phyloP scores from a whole-genome alignment of 2,329 filamentous ascomycete genomes.

The Neofusicoccum sp. region DNA sequence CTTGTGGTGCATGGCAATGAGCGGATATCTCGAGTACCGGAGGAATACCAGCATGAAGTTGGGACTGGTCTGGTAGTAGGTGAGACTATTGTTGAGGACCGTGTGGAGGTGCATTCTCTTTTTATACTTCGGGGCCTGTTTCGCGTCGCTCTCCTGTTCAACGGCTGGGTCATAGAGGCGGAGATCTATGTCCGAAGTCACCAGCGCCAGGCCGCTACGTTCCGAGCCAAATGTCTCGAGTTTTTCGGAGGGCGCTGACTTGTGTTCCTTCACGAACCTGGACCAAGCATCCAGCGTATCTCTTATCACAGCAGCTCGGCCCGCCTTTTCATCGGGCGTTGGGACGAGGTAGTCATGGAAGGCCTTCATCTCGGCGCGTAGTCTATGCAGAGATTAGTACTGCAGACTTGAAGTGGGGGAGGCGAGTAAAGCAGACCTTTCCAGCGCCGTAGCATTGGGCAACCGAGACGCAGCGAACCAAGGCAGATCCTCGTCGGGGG shows the following conservation, averaged over 20 bases:
- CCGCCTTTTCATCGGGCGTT: slow-evolving; percentile 42
- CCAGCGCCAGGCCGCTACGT: slow-evolving; percentile 50
- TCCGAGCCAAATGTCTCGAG: slow-evolving; percentile 50
- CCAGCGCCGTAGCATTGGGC: neutral
- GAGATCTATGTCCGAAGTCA: slow-evolving; percentile 57
- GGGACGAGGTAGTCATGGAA: slow-evolving; percentile 47
- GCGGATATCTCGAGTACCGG: slow-evolving; percentile 35
- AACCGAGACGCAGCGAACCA: neutral
- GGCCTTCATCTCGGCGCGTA: slow-evolving; percentile 48
- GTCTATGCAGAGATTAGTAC: slow-evolving; percentile 15
- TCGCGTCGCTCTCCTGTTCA: neutral
- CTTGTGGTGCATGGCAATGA: slow-evolving; percentile 45
- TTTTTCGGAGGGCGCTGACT: neutral
- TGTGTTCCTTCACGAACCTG: too few species aligned
- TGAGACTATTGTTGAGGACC: neutral
- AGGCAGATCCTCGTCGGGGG: neutral
- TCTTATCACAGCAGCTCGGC: slow-evolving; percentile 35
- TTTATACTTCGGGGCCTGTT: neutral
- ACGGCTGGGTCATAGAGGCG: slow-evolving; percentile 29
- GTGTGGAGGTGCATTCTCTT: neutral
- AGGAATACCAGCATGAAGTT: neutral
- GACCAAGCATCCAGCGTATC: slow-evolving; percentile 15
- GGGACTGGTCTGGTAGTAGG: slow-evolving; percentile 23
- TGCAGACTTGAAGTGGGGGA: neutral
- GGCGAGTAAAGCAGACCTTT: neutral